Evolutionary conservation across 2,329 filamentous ascomycete genomes (phyloP), one percentile per base, ranked within the genome.

Genomic region (Zalaria sp.): DNA sequence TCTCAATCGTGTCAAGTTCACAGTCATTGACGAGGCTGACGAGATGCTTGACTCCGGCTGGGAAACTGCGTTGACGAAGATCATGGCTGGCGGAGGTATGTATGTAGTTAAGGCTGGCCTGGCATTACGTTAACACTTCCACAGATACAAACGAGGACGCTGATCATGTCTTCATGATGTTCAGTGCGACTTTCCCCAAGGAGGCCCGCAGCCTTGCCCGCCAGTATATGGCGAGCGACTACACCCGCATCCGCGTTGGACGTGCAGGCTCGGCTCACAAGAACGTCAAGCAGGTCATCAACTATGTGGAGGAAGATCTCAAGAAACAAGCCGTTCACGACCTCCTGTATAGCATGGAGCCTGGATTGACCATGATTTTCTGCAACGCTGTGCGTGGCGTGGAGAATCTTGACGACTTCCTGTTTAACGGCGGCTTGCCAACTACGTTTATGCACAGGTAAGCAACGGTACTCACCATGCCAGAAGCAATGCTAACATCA

Each of bases 131-230:
- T 18, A 18, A 18, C 18, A 18, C 18, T 18, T 18, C 25, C 43
- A 3, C 45, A 68, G 66, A 94, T 71, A 77, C 61, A 66, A 93
- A 94, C 46, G 77, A 83, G 43, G 86, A 81, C 53, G 74, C 69
- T 5, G 77, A 81, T 44, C 76, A 80, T 50, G 66, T 68, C 5
- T 79, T 75, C 59, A 71, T 93, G 62, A 81, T 98, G 66, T 96
- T 96, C 60, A 94, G 87, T 0, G 91, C 91, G 1, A 96, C 91
- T 0, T 96, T 98, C 61, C 85, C 88, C 34, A 87, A 83, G 64
- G 67, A 66, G 0, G 77, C 84, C 48, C 84, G 87, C 27, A 71
- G 81, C 25, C 65, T 96, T 9, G 89, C 88, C 7, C 78, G 76
- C 44, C 71, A 82, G 27, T 83, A 88, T 54, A 75, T 98, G 43